Evolutionary conservation across 129 eudicot genomes (phyloP).

Genomic region (Gnaphalium uliginosum): DNA sequence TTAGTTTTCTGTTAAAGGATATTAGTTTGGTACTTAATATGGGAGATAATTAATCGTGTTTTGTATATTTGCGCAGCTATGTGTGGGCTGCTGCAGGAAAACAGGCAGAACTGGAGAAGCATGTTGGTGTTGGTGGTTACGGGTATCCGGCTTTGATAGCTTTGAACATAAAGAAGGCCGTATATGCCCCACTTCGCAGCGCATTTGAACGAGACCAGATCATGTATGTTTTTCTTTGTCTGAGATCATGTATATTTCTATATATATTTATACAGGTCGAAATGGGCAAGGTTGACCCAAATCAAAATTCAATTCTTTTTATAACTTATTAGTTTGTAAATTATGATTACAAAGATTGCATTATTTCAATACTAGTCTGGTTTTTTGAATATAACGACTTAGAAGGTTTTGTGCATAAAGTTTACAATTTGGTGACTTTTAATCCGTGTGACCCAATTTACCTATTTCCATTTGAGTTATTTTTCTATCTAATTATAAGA

Average conservation of each 20-base stretch:
- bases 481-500: no score
- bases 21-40: neutral
- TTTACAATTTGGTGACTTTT: no score
- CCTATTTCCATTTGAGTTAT: no score
- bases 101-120: constrained; percentile 87
- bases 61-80: constrained; percentile 54
- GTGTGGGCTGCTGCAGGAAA: constrained; percentile 96
- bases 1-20: neutral
- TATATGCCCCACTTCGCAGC: constrained; percentile 75
- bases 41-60: neutral
- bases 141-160: constrained; percentile 97
- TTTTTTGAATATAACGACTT: no score
- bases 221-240: constrained; percentile 44
- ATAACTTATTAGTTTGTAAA: no score
- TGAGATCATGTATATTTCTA: no score
- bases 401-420: no score
- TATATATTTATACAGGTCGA: no score
- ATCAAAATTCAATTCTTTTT: no score
- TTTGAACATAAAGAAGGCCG: constrained; percentile 78
- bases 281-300: neutral
- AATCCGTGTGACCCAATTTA: no score
- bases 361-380: no score
- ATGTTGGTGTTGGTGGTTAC: constrained; percentile 93
- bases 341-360: no score
- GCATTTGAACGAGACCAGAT: constrained; percentile 82